These are phyloP conservation scores for Hibiscus trionum DNA, from an alignment of 345 rosid species.

Conservation along the genomic window DNA sequence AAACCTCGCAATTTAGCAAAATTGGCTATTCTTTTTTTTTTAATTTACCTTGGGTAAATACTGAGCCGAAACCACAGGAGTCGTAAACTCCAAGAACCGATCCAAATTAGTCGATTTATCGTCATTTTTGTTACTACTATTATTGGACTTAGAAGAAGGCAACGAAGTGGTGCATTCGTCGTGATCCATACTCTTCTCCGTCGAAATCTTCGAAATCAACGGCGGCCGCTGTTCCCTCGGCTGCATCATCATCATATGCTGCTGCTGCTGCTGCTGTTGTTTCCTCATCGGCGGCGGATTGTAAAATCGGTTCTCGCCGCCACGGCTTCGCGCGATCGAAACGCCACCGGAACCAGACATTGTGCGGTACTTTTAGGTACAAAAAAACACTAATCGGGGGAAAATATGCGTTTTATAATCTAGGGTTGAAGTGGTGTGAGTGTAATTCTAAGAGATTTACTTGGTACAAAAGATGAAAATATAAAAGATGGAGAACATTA, in stretches of 20 bases:
- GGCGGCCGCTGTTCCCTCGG: constrained; percentile 15
- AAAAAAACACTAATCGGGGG: too few relatives aligned
- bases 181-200: constrained; percentile 23
- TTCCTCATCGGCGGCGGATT: constrained; percentile 42
- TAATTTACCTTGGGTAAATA: constrained; percentile 11
- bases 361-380: constrained; percentile 1
- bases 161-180: constrained; percentile 10
- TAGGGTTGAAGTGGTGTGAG: background rate
- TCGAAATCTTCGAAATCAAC: background rate
- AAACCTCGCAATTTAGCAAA: background rate
- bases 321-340: constrained; percentile 29
- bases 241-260: constrained; percentile 2
- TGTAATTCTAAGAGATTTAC: too few relatives aligned
- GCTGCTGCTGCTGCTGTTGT: constrained; percentile 4
- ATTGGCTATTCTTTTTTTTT: background rate
- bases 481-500: too few relatives aligned
- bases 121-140: constrained; percentile 13
- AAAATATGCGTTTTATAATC: background rate
- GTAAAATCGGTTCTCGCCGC: constrained; percentile 44
- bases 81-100: constrained; percentile 80
- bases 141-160: background rate
- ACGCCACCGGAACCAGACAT: constrained; percentile 44
- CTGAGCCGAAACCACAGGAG: constrained; percentile 63
- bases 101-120: constrained; percentile 59
- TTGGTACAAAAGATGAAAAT: too few relatives aligned